Conservation (phyloP, 495 filamentous ascomycete genomes). For the Podospora conica region DNA sequence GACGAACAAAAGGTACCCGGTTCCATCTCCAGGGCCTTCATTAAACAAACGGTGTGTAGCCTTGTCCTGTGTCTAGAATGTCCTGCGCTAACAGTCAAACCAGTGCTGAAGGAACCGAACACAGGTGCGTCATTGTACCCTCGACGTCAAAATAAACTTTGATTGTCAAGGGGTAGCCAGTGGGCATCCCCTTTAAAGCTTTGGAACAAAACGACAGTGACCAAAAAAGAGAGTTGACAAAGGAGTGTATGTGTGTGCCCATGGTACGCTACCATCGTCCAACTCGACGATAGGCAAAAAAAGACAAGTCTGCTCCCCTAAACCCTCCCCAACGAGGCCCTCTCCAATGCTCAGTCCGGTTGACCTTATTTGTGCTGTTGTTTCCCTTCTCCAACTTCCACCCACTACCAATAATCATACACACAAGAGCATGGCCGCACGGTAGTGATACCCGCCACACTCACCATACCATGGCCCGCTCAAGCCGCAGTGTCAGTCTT, state of each 20-base stretch:
- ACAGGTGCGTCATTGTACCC: neutral
- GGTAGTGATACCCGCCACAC: neutral
- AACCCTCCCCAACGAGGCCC: too few relatives aligned
- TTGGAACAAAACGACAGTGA: neutral
- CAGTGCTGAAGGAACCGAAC: too few relatives aligned
- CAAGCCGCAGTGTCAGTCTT: constrained; percentile 20
- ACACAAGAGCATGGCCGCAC: neutral
- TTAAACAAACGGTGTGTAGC: too few relatives aligned
- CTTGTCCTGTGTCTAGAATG: too few relatives aligned
- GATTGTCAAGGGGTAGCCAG: neutral
- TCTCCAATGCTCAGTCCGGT: neutral
- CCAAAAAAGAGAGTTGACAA: neutral
- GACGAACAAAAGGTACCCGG: too few relatives aligned
- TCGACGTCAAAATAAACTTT: neutral
- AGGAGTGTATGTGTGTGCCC: neutral
- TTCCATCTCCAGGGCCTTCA: too few relatives aligned
- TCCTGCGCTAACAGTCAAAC: too few relatives aligned
- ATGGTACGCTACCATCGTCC: neutral
- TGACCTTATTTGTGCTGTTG: neutral
- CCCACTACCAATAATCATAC: neutral
- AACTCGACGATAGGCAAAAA: neutral
- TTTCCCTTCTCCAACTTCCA: neutral
- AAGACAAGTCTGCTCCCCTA: too few relatives aligned
- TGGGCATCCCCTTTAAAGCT: neutral
- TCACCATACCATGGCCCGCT: neutral